Percentiles rank a stretch among this genome's conserved stretches.
phyloP scores from a whole-genome alignment of 352 stramenopile species.

The Pilasporangium apinafurcum region DNA sequence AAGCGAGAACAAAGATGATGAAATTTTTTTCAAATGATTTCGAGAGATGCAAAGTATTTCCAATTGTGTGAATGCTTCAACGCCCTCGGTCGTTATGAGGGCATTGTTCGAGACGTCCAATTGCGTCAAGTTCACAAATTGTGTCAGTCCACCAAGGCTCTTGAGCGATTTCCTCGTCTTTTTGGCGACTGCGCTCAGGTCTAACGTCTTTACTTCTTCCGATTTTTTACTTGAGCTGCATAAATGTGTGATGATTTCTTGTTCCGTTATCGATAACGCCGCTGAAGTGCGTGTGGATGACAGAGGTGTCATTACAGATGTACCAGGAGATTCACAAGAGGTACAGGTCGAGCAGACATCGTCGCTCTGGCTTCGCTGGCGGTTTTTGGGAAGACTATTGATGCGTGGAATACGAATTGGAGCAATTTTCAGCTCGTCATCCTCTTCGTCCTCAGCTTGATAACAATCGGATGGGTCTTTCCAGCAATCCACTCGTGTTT shows the following conservation, averaged over 20 bases:
- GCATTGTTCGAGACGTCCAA: slow-evolving; percentile 67
- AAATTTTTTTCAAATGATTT: slow-evolving; percentile 70
- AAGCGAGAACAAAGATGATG: slow-evolving; percentile 34
- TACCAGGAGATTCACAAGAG: no score
- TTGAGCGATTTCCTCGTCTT: slow-evolving; percentile 56
- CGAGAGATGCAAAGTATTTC: slow-evolving; percentile 40
- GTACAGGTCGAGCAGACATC: no score
- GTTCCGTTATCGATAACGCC: no score
- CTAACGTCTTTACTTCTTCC: slow-evolving; percentile 20
- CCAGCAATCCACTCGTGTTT: no score
- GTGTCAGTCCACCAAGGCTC: slow-evolving; percentile 34
- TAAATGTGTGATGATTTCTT: slow-evolving; percentile 29
- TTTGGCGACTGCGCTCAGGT: slow-evolving; percentile 40
- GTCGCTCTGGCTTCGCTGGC: no score
- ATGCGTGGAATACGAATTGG: no score
- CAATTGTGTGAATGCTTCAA: slow-evolving; percentile 45
- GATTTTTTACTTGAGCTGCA: slow-evolving; percentile 17
- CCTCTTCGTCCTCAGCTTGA: no score
- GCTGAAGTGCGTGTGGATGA: no score
- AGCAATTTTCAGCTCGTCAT: no score
- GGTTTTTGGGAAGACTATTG: no score
- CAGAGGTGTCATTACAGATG: no score
- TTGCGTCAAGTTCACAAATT: slow-evolving; percentile 39
- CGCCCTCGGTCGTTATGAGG: slow-evolving; percentile 40
- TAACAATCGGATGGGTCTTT: no score